A percentile compares a stretch with the other conserved stretches of the same genome.
phyloP scores from a whole-genome alignment of 2,329 filamentous ascomycete genomes.

The Chrysoporthe austroafricana region DNA sequence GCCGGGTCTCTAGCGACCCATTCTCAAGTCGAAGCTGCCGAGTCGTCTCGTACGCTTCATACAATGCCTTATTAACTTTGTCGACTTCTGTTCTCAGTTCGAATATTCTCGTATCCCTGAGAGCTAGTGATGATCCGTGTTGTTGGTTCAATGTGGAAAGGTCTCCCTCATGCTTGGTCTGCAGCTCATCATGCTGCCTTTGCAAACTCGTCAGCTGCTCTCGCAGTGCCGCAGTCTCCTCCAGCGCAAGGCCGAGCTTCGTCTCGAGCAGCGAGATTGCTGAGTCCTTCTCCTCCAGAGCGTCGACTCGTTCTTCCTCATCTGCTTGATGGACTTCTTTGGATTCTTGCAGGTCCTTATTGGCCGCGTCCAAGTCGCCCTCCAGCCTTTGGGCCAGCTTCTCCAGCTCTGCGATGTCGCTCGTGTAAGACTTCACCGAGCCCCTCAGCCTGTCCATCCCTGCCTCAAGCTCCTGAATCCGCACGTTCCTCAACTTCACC shows the following conservation, averaged over 20 bases:
- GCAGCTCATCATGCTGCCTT: slow-evolving; percentile 38
- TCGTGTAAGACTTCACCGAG: slow-evolving; percentile 56
- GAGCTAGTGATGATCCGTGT: slow-evolving; percentile 53
- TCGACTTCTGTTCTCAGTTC: slow-evolving; percentile 56
- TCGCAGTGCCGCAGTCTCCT: slow-evolving; percentile 44
- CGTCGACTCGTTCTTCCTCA: slow-evolving; percentile 39
- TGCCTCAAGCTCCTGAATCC: slow-evolving; percentile 52
- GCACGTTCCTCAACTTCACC: slow-evolving; percentile 40
- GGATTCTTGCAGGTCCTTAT: slow-evolving; percentile 31
- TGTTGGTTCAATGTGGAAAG: slow-evolving; percentile 41
- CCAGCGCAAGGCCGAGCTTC: slow-evolving; percentile 46
- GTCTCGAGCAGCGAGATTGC: slow-evolving; percentile 48
- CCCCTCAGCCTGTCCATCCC: slow-evolving; percentile 55
- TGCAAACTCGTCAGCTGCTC: slow-evolving; percentile 44
- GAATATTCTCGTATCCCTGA: slow-evolving; percentile 53
- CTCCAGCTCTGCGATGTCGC: slow-evolving; percentile 60
- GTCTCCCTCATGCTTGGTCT: slow-evolving; percentile 33
- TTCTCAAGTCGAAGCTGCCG: slow-evolving; percentile 52
- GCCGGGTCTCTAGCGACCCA: slow-evolving; percentile 39
- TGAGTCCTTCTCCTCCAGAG: slow-evolving; percentile 43
- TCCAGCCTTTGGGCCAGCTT: slow-evolving; percentile 54
- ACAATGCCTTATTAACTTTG: slow-evolving; percentile 49
- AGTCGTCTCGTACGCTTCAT: slow-evolving; percentile 52
- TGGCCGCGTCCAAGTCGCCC: slow-evolving; percentile 38
- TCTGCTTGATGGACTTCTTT: slow-evolving; percentile 38